phyloP scores from a whole-genome alignment of 2,329 filamentous ascomycete species.

The Diplodia corticola region DNA sequence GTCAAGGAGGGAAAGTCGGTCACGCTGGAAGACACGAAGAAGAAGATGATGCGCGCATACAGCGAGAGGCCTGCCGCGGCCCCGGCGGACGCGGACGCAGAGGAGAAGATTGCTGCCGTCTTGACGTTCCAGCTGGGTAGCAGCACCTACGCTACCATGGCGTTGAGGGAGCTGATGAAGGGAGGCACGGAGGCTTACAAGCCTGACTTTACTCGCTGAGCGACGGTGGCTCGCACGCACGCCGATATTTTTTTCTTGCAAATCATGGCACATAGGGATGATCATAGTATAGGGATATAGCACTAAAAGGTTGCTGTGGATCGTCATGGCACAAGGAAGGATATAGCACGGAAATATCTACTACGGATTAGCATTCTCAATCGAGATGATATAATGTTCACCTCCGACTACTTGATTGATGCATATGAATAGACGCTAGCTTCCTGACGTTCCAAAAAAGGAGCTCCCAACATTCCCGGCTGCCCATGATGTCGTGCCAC shows the following conservation, averaged over 20 bases:
- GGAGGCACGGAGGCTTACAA: constrained; percentile 63
- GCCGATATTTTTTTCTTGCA: background rate
- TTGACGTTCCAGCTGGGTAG: constrained; percentile 74
- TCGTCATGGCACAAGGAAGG: background rate
- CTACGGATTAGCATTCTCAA: background rate
- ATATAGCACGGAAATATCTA: background rate
- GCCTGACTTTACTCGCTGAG: constrained; percentile 52
- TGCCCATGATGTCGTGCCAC: background rate
- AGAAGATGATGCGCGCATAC: constrained; percentile 1
- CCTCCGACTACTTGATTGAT: background rate
- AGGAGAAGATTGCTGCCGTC: constrained; percentile 63
- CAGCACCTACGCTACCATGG: constrained; percentile 84
- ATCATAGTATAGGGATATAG: background rate
- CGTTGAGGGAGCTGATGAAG: constrained; percentile 75
- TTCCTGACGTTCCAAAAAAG: background rate
- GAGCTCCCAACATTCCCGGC: no score
- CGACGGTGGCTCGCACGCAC: background rate
- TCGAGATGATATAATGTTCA: background rate
- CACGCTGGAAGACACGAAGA: constrained; percentile 24
- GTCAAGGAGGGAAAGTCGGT: constrained; percentile 44
- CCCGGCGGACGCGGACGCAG: constrained; percentile 24
- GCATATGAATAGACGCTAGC: background rate
- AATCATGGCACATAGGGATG: background rate
- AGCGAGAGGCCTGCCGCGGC: background rate
- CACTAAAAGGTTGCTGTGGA: background rate